Evolutionary conservation across 225 moss, liverwort and hornwort genomes (phyloP).

Genomic region (Bryoerythrophyllum caledonicum): DNA sequence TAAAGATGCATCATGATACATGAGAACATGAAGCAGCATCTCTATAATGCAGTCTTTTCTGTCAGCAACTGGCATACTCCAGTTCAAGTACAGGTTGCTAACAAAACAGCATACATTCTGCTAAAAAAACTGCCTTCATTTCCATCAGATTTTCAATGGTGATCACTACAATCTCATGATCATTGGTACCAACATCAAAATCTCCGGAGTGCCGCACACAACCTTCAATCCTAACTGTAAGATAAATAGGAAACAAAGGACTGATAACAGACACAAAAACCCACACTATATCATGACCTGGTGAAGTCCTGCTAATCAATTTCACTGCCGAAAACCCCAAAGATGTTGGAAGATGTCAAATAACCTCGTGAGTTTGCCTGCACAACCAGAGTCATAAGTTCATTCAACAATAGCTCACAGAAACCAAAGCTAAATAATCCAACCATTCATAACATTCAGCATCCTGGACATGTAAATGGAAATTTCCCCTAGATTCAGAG

Average conservation of each 20-base stretch:
- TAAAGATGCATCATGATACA: background rate
- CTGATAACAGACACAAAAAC: background rate
- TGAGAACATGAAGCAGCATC: background rate
- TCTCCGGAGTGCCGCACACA: background rate
- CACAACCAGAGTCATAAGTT: background rate
- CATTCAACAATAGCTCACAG: background rate
- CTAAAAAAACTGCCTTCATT: background rate
- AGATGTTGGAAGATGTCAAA: background rate
- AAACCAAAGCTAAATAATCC: background rate
- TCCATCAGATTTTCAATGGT: background rate
- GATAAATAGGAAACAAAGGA: too few species aligned
- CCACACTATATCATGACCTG: background rate
- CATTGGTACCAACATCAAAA: background rate
- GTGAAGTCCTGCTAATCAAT: background rate
- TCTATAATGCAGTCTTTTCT: background rate
- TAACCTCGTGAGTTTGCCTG: background rate
- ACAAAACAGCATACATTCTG: background rate
- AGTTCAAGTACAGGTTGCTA: too few species aligned
- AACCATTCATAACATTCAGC: too few species aligned
- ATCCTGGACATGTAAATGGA: too few species aligned
- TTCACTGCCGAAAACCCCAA: background rate
- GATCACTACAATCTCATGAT: background rate
- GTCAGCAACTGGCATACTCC: background rate
- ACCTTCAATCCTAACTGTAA: background rate
- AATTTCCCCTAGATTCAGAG: too few species aligned